Conservation (phyloP, 371 early-diverging fungal genomes). For the Saksenaea oblongispora region DNA sequence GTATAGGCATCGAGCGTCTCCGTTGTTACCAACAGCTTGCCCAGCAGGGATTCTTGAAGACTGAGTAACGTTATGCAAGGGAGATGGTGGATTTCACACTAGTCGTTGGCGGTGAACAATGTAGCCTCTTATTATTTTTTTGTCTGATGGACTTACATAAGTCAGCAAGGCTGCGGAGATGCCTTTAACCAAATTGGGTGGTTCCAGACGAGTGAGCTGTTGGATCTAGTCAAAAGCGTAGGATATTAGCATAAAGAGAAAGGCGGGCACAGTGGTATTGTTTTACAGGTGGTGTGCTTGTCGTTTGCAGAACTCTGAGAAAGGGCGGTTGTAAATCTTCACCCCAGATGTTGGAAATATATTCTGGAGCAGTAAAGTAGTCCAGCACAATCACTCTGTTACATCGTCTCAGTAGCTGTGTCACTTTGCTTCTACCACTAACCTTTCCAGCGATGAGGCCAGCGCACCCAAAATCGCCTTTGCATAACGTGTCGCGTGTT, state of each 20-base stretch:
- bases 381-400: constrained; percentile 41
- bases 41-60: constrained; percentile 46
- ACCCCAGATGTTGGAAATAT: constrained; percentile 23
- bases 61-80: constrained; percentile 39
- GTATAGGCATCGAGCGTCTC: constrained; percentile 36
- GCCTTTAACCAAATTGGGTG: constrained; percentile 43
- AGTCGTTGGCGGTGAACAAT: neutral
- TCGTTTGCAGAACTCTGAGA: constrained; percentile 36
- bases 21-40: constrained; percentile 35
- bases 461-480: constrained; percentile 9
- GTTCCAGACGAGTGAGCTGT: constrained; percentile 13
- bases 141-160: constrained; percentile 32
- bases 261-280: neutral
- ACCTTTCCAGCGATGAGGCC: constrained; percentile 6
- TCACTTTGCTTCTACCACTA: neutral
- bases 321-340: constrained; percentile 33
- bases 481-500: constrained; percentile 21
- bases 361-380: constrained; percentile 31
- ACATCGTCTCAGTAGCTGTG: too few relatives aligned
- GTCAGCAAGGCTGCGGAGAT: constrained; percentile 39
- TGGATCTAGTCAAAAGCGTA: neutral
- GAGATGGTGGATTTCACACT: constrained; percentile 48
- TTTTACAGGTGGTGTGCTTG: constrained; percentile 18
- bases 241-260: too few relatives aligned
- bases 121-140: neutral